These are phyloP conservation scores for Candida boidinii DNA, from an alignment of 805 yeast species.

Conservation along the genomic window DNA sequence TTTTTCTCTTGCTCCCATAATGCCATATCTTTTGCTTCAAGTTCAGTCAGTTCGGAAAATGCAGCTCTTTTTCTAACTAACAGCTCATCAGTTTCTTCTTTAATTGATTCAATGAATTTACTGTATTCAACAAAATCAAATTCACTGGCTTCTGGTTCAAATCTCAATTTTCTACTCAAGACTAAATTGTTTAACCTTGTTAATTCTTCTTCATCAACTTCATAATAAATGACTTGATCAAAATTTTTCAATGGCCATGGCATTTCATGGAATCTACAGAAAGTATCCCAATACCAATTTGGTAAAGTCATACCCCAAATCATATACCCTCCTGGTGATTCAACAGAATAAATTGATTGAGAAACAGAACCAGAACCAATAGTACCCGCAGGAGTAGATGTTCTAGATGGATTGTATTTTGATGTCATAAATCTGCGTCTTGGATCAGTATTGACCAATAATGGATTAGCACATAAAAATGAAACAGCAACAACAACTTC, in stretches of 20 bases:
- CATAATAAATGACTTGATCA: slow-evolving; percentile 26
- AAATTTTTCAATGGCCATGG: slow-evolving; percentile 27
- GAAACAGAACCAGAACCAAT: slow-evolving; percentile 21
- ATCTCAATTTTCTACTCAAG: slow-evolving; percentile 19
- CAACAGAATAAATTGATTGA: slow-evolving; percentile 21
- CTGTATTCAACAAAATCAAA: slow-evolving; percentile 26
- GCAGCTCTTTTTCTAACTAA: slow-evolving; percentile 12
- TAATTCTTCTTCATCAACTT: slow-evolving; percentile 24
- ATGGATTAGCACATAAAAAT: slow-evolving; percentile 22
- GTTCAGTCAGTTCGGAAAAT: slow-evolving; percentile 13
- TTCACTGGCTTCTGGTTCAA: slow-evolving; percentile 17
- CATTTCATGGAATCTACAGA: slow-evolving; percentile 15
- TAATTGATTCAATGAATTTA: slow-evolving; percentile 19
- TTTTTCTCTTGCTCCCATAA: slow-evolving; percentile 19
- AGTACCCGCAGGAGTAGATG: slow-evolving; percentile 24
- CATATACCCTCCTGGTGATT: slow-evolving; percentile 26
- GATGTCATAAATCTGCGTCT: slow-evolving; percentile 18
- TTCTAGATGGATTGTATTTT: slow-evolving; percentile 24
- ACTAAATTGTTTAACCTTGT: slow-evolving; percentile 19
- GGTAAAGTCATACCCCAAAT: slow-evolving; percentile 24
- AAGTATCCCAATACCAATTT: slow-evolving; percentile 26
- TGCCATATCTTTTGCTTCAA: slow-evolving; percentile 12
- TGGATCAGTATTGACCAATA: slow-evolving; percentile 24
- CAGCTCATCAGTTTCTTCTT: slow-evolving; percentile 17
- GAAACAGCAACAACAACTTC: slow-evolving; percentile 22